Conservation (phyloP, 371 early-diverging fungal species). For the Saksenaea vasiformis region DNA sequence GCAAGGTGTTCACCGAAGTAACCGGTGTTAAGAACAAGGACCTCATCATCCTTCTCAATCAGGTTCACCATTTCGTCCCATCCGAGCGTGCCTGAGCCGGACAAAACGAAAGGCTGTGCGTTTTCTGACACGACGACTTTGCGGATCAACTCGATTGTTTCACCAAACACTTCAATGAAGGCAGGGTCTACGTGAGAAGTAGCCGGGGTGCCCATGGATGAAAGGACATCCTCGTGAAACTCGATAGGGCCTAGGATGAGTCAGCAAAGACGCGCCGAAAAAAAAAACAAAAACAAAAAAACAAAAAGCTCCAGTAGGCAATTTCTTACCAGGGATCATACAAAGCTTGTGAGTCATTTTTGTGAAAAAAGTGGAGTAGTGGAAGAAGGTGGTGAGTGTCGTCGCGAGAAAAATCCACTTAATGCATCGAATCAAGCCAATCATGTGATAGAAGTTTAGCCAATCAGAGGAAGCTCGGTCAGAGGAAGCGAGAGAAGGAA, state of each 20-base stretch:
- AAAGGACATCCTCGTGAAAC: conserved; percentile 88
- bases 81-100: conserved; percentile 93
- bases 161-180: conserved; percentile 89
- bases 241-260: conserved; percentile 80
- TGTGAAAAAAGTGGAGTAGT: not conserved
- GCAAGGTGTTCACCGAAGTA: conserved; percentile 96
- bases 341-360: conserved; percentile 69
- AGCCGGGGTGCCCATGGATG: conserved; percentile 88
- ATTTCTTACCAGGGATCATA: conserved; percentile 84
- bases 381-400: not conserved
- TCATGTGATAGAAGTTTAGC: not conserved
- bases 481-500: not conserved
- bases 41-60: conserved; percentile 86
- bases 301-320: no score
- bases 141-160: conserved; percentile 81
- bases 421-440: conserved; percentile 1
- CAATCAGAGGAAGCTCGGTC: not conserved
- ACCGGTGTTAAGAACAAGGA: conserved; percentile 90
- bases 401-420: conserved; percentile 7
- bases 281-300: not conserved
- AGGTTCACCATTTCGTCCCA: conserved; percentile 96
- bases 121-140: conserved; percentile 76
- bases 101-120: conserved; percentile 94
- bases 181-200: conserved; percentile 92
- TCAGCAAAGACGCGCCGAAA: not conserved